Conservation (phyloP, 768 basidiomycete genomes). For the Leccinum olivaceopallidum region DNA sequence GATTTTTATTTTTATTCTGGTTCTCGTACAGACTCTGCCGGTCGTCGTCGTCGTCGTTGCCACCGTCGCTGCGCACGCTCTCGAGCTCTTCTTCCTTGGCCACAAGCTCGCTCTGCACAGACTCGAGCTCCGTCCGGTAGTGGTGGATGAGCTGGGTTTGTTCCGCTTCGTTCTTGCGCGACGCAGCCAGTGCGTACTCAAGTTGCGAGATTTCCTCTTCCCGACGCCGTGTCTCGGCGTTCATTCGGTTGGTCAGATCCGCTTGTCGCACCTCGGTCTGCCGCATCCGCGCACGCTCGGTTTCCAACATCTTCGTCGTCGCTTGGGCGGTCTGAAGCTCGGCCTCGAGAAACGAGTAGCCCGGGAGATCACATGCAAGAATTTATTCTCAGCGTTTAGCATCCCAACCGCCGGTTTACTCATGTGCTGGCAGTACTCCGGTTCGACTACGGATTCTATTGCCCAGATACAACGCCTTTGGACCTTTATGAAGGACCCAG, state of each 20-base stretch:
- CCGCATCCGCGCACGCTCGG: slow-evolving; percentile 60
- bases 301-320: slow-evolving; percentile 59
- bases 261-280: slow-evolving; percentile 54
- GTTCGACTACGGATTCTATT: no score
- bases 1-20: neutral
- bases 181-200: slow-evolving; percentile 53
- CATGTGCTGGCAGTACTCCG: no score
- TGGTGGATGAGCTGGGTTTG: slow-evolving; percentile 61
- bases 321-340: slow-evolving; percentile 57
- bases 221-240: slow-evolving; percentile 44
- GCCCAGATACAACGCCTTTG: no score
- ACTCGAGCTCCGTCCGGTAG: slow-evolving; percentile 70
- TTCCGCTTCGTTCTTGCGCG: slow-evolving; percentile 52
- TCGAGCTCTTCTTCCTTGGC: slow-evolving; percentile 69
- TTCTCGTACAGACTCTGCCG: no score
- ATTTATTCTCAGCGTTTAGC: no score
- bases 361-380: slow-evolving; percentile 17
- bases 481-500: no score
- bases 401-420: no score
- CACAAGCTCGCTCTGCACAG: slow-evolving; percentile 59
- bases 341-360: slow-evolving; percentile 61
- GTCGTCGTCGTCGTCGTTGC: slow-evolving; percentile 23
- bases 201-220: slow-evolving; percentile 54
- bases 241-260: slow-evolving; percentile 60
- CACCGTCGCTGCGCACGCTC: slow-evolving; percentile 38